phyloP scores from a whole-genome alignment of 805 yeast species.

The Starmerella etchellsii region DNA sequence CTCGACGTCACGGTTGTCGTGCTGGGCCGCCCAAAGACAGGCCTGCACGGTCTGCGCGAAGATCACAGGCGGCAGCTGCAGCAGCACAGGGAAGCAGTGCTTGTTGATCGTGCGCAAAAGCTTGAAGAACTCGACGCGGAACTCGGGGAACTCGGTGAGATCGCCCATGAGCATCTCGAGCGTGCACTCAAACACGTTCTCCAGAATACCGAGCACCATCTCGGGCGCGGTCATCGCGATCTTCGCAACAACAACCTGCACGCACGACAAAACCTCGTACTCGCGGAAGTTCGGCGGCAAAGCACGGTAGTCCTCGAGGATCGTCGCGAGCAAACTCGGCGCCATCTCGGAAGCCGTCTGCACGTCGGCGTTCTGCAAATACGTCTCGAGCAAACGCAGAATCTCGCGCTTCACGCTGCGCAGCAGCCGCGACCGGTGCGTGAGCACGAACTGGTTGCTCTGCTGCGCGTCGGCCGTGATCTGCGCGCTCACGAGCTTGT shows the following conservation, averaged over 20 bases:
- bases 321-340: constrained; percentile 70
- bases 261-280: constrained; percentile 91
- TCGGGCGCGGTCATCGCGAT: constrained; percentile 62
- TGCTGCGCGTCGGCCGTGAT: constrained; percentile 63
- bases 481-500: constrained; percentile 77
- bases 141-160: constrained; percentile 94
- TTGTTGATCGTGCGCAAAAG: constrained; percentile 75
- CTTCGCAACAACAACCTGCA: constrained; percentile 76
- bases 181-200: constrained; percentile 87
- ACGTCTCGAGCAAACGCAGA: constrained; percentile 75
- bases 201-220: constrained; percentile 74
- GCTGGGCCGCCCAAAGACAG: constrained; percentile 96
- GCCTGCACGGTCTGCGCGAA: constrained; percentile 87
- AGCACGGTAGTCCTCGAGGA: constrained; percentile 73
- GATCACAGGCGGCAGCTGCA: constrained; percentile 81
- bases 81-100: constrained; percentile 72
- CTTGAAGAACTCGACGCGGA: constrained; percentile 90
- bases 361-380: constrained; percentile 75
- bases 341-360: constrained; percentile 68
- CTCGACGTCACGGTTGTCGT: constrained; percentile 93
- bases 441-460: constrained; percentile 71
- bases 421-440: constrained; percentile 88
- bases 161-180: constrained; percentile 91
- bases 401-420: constrained; percentile 94
- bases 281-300: constrained; percentile 95